Conservation (phyloP, 306 rosid genomes). For the Citrullus mucosospermus region DNA sequence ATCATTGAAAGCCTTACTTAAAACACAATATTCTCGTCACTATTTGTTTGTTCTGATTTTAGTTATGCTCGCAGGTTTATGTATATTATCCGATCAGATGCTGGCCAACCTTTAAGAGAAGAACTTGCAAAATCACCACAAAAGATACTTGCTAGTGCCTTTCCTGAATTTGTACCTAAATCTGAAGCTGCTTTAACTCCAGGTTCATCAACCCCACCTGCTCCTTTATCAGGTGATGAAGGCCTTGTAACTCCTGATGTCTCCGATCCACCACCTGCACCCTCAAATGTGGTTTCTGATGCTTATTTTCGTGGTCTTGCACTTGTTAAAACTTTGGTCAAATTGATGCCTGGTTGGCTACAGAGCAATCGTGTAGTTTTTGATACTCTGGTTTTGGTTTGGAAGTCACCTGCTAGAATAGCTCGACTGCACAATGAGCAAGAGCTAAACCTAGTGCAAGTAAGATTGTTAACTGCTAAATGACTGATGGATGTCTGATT, state of each 20-base stretch:
- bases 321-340: slow-evolving; percentile 76
- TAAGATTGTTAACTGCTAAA: slow-evolving; percentile 19
- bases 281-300: slow-evolving; percentile 43
- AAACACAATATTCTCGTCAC: background rate
- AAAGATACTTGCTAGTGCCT: slow-evolving; percentile 81
- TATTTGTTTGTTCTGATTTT: background rate
- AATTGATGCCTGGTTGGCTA: slow-evolving; percentile 88
- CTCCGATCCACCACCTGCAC: slow-evolving; percentile 36
- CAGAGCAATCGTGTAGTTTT: slow-evolving; percentile 75
- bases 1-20: background rate
- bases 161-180: slow-evolving; percentile 63
- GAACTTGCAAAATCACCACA: slow-evolving; percentile 97
- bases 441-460: slow-evolving; percentile 88
- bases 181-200: slow-evolving; percentile 46
- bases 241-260: slow-evolving; percentile 50
- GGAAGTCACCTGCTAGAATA: slow-evolving; percentile 90
- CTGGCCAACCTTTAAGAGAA: slow-evolving; percentile 89
- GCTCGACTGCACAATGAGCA: slow-evolving; percentile 85
- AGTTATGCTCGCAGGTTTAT: slow-evolving; percentile 46
- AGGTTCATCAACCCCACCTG: slow-evolving; percentile 44
- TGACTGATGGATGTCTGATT: background rate
- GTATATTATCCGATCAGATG: slow-evolving; percentile 84
- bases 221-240: slow-evolving; percentile 51
- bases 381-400: slow-evolving; percentile 73
- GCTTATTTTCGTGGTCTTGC: slow-evolving; percentile 93